phyloP scores from a whole-genome alignment of 2,329 filamentous ascomycete species.

The Ilyonectria robusta region DNA sequence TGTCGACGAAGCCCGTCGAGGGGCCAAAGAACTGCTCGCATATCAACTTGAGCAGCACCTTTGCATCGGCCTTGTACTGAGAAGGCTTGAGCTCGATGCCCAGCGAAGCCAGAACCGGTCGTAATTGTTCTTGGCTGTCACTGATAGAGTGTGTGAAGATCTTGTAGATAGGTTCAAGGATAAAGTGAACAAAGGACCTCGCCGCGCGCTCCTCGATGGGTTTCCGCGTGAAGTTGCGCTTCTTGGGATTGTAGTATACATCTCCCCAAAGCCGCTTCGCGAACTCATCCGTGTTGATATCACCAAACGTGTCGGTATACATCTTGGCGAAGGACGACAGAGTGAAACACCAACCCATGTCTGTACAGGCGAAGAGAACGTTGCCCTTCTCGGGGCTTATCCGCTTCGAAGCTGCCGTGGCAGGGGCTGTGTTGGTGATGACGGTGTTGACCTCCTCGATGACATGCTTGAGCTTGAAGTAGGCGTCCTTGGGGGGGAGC shows the following conservation, averaged over 20 bases:
- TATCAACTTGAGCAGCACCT: conserved; percentile 87
- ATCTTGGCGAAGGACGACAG: conserved; percentile 94
- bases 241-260: conserved; percentile 93
- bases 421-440: conserved; percentile 89
- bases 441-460: conserved; percentile 97
- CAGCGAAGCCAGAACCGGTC: conserved; percentile 81
- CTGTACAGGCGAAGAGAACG: conserved; percentile 94
- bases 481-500: conserved; percentile 93
- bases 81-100: conserved; percentile 92
- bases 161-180: conserved; percentile 98
- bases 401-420: conserved; percentile 82
- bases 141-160: conserved; percentile 96
- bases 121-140: conserved; percentile 87
- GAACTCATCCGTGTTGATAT: conserved; percentile 87
- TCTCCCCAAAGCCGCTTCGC: conserved; percentile 93
- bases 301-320: conserved; percentile 91
- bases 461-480: conserved; percentile 99
- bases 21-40: conserved; percentile 97
- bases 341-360: conserved; percentile 97
- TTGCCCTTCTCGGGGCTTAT: conserved; percentile 97
- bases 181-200: conserved; percentile 92
- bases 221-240: conserved; percentile 93
- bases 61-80: conserved; percentile 91
- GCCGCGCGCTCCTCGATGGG: conserved; percentile 84
- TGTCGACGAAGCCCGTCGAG: conserved; percentile 92